Conservation (phyloP, 257 asterid species). For the Cinchona pubescens region DNA sequence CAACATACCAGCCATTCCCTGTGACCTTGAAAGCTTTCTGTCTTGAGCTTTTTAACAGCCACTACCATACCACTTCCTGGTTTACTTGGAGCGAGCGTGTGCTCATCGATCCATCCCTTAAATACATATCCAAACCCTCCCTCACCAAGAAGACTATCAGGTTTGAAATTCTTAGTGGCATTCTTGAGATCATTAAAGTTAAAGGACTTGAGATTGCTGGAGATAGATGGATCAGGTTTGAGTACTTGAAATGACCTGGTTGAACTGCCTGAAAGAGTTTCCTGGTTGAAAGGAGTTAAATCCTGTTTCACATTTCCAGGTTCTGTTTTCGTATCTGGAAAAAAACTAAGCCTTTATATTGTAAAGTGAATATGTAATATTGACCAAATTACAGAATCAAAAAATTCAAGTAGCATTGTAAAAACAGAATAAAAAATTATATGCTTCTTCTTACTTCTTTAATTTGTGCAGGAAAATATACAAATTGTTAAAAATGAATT, state of each 20-base stretch:
- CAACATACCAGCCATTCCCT: constrained; percentile 74
- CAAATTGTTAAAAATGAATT: neutral
- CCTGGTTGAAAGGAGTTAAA: constrained; percentile 18
- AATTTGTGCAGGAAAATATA: too few species aligned
- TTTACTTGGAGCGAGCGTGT: constrained; percentile 42
- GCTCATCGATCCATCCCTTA: constrained; percentile 72
- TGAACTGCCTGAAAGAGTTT: constrained; percentile 14
- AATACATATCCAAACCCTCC: constrained; percentile 82
- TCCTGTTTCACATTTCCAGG: constrained; percentile 25
- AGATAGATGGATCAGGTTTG: constrained; percentile 28
- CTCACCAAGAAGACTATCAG: constrained; percentile 69
- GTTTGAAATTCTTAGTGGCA: constrained; percentile 59
- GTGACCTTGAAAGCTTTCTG: constrained; percentile 70
- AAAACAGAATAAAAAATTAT: neutral
- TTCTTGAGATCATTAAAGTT: constrained; percentile 56
- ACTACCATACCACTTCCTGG: constrained; percentile 67
- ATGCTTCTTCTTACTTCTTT: neutral
- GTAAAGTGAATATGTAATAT: neutral
- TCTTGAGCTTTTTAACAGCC: constrained; percentile 63
- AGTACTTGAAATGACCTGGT: constrained; percentile 14
- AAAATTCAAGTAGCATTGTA: neutral
- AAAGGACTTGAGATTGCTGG: constrained; percentile 55
- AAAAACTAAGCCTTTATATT: neutral
- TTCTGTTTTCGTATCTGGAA: constrained; percentile 38
- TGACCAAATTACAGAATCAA: neutral